Base-by-base conservation (phyloP, 495 filamentous ascomycete species). In the Tuber brumale region DNA sequence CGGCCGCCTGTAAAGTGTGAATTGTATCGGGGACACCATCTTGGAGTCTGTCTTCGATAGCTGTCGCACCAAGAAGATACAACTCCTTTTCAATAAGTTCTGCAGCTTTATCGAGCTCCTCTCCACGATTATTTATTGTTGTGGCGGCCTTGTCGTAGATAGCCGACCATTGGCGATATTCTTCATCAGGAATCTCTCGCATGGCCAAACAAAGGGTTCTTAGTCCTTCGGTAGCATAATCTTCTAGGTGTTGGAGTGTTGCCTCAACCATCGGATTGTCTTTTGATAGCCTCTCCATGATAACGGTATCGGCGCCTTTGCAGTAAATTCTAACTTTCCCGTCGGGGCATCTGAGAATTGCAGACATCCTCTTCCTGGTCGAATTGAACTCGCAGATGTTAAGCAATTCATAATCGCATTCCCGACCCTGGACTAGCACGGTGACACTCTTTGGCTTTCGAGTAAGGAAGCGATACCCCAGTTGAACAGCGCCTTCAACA, bases 371-470 rank as follows among this genome's bases (percentile, higher is more conserved):
- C 85, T 99, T 99, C 72, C 96, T 87, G 31, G 96, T 97, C 3
- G 95, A 98, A 85, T 99, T 98, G 87, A 99, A 99, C 84, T 99
- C 96, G 84, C 94, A 97, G 43, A 99, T 94, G 23, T 95, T 94
- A 71, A 99, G 85, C 44, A 99, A 87, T 82, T 99, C 95, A 81
- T 95, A 98, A 82, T 97, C 91, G 39, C 88, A 87, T 75, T 92
- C 87, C 81, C 90, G 84, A 0, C 91, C 93, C 41, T 87, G 88
- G 48, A 92, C 90, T 39, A 89, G 87, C 79, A 97, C 93, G 61
- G 92, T 90, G 44, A 98, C 95, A 7, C 92, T 88, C 72, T 92
- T 88, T 46, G 96, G 96, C 84, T 92, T 97, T 73, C 96, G 90
- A 74, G 95, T 94, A 69, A 91, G 90, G 83, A 99, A 99, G 69